Conservation (phyloP, 2,329 filamentous ascomycete genomes). For the Claviceps sorghi region DNA sequence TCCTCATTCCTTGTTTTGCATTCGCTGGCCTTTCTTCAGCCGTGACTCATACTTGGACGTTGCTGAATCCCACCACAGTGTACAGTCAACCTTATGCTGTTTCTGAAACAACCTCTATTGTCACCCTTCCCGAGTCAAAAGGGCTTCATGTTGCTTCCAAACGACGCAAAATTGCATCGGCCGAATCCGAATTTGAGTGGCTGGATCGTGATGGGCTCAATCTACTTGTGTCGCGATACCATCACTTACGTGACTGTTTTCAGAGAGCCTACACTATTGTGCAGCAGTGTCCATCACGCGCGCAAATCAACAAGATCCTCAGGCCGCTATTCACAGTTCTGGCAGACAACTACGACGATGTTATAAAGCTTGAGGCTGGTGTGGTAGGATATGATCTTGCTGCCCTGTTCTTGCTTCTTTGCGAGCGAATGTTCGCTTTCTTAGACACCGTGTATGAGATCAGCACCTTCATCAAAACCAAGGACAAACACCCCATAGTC, state of each 20-base stretch:
- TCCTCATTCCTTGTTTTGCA: not conserved
- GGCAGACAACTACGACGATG: slow-evolving; percentile 11
- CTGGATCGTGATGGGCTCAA: slow-evolving; percentile 12
- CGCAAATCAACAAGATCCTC: slow-evolving; percentile 14
- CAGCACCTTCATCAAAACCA: slow-evolving; percentile 13
- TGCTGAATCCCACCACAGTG: slow-evolving; percentile 1
- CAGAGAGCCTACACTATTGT: slow-evolving; percentile 11
- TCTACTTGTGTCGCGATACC: slow-evolving; percentile 12
- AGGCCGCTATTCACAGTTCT: slow-evolving; percentile 11
- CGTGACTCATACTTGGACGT: not conserved
- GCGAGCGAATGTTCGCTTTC: slow-evolving; percentile 9
- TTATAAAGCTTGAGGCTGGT: slow-evolving; percentile 6
- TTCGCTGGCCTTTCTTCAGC: not conserved
- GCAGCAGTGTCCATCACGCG: slow-evolving; percentile 7
- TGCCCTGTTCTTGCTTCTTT: slow-evolving; percentile 11
- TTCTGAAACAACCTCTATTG: slow-evolving; percentile 12
- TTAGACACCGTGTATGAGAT: slow-evolving; percentile 16
- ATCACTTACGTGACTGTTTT: slow-evolving; percentile 11
- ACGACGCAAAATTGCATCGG: slow-evolving; percentile 13
- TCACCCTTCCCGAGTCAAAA: slow-evolving; percentile 1
- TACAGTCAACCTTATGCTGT: slow-evolving; percentile 12
- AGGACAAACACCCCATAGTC: slow-evolving; percentile 11
- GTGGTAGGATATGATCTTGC: slow-evolving; percentile 10
- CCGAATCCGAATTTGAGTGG: slow-evolving; percentile 12
- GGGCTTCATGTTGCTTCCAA: slow-evolving; percentile 13